A percentile compares a stretch with the other conserved stretches of the same genome.
These are phyloP conservation scores for Taiwanofungus camphoratus DNA, from an alignment of 1,284 basidiomycete species.

Conservation along the genomic window DNA sequence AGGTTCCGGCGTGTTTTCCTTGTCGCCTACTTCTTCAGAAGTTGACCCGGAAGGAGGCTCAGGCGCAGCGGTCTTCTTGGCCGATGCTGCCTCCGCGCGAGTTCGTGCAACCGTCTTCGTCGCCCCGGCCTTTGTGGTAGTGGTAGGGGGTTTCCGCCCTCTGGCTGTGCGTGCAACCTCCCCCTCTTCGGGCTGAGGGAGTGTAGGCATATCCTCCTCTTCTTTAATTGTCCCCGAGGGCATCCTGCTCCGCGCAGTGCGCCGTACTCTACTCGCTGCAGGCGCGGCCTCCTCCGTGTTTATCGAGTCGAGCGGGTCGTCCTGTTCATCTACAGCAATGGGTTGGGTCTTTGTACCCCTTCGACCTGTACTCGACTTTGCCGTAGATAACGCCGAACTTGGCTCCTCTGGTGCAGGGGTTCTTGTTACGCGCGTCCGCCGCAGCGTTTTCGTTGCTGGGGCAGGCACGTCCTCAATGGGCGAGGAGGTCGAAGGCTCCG, in stretches of 20 bases:
- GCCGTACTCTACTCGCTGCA: constrained; percentile 13
- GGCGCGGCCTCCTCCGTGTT: constrained; percentile 9
- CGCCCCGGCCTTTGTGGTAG: constrained; percentile 5
- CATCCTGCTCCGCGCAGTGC: constrained; percentile 21
- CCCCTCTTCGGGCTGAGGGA: constrained; percentile 4
- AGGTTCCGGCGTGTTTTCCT: constrained; percentile 37
- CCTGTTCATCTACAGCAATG: constrained; percentile 15
- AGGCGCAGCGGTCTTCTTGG: constrained; percentile 13
- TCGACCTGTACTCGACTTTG: constrained; percentile 12
- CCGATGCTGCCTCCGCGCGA: constrained; percentile 11
- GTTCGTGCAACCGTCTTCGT: constrained; percentile 13
- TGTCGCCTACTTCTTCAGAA: constrained; percentile 21
- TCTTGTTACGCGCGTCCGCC: constrained; percentile 15
- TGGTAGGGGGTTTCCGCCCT: constrained; percentile 11
- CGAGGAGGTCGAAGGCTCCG: constrained; percentile 3
- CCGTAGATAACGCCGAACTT: constrained; percentile 6
- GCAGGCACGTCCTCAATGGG: constrained; percentile 8
- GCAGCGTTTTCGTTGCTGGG: constrained; percentile 10
- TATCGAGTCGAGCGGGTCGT: constrained; percentile 20
- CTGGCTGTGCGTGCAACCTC: constrained; percentile 12
- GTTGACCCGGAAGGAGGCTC: constrained; percentile 1
- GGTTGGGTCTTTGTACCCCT: constrained; percentile 17
- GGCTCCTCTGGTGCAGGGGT: constrained; percentile 18
- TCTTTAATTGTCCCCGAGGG: constrained; percentile 21
- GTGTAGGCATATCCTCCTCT: constrained; percentile 16